A percentile compares a stretch with the other conserved stretches of the same genome.
phyloP scores from a whole-genome alignment of 1,284 basidiomycete genomes.

The Anthracocystis panici-leucophaei region DNA sequence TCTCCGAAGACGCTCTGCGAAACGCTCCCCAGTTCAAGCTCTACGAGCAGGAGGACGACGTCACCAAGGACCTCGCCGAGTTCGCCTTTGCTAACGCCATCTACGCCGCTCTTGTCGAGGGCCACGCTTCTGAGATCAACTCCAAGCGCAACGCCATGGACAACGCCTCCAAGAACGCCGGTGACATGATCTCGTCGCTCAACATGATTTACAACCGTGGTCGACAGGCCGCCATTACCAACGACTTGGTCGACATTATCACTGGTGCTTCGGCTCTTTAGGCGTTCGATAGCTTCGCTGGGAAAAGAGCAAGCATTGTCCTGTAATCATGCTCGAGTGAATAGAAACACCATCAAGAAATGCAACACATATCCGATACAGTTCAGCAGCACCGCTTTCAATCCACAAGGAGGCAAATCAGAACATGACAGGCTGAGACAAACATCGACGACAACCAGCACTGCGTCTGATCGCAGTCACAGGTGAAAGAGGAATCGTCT shows the following conservation, averaged over 20 bases:
- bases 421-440: too few species aligned
- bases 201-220: constrained; percentile 84
- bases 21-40: constrained; percentile 74
- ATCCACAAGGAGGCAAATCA: too few species aligned
- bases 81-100: constrained; percentile 97
- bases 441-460: too few species aligned
- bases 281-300: background rate
- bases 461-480: too few species aligned
- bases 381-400: too few species aligned
- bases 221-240: constrained; percentile 97
- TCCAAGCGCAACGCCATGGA: constrained; percentile 93
- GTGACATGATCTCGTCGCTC: constrained; percentile 70
- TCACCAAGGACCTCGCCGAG: constrained; percentile 91
- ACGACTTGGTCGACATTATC: constrained; percentile 94
- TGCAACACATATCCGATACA: constrained; percentile 1
- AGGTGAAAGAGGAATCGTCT: too few species aligned
- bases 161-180: constrained; percentile 97
- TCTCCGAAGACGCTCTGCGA: constrained; percentile 67
- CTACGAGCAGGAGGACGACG: constrained; percentile 74
- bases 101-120: constrained; percentile 93
- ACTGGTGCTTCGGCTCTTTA: constrained; percentile 77
- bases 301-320: too few species aligned
- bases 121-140: constrained; percentile 93
- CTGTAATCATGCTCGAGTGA: too few species aligned
- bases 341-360: constrained; percentile 12